phyloP scores from a whole-genome alignment of 2,329 filamentous ascomycete species.

The Plectosphaerella cucumerina region DNA sequence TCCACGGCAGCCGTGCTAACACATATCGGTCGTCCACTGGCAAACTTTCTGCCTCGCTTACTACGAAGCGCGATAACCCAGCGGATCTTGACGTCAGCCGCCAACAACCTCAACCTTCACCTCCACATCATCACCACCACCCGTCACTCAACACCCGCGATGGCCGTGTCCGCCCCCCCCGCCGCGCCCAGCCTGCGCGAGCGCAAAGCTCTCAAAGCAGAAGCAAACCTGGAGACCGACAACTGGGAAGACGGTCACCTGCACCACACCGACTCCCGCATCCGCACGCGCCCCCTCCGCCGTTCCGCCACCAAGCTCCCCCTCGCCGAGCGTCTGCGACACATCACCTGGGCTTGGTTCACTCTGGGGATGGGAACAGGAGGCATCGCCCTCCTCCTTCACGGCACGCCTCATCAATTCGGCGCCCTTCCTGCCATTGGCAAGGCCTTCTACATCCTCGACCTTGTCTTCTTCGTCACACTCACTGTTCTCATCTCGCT shows the following conservation, averaged over 20 bases:
- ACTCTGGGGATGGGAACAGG: constrained; percentile 35
- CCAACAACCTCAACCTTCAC: too few relatives aligned
- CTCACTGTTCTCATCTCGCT: constrained; percentile 41
- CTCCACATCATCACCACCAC: too few relatives aligned
- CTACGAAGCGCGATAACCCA: too few relatives aligned
- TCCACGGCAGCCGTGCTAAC: too few relatives aligned
- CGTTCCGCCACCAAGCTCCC: constrained; percentile 1
- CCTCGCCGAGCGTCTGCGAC: constrained; percentile 21
- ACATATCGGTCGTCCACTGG: too few relatives aligned
- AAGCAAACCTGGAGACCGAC: too few relatives aligned
- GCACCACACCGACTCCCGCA: not conserved
- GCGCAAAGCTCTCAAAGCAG: not conserved
- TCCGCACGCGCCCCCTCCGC: not conserved
- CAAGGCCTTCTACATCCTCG: constrained; percentile 50
- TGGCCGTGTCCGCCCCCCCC: too few relatives aligned
- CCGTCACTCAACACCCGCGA: too few relatives aligned
- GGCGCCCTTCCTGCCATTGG: constrained; percentile 48
- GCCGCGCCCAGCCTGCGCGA: too few relatives aligned
- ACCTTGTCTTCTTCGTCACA: constrained; percentile 48
- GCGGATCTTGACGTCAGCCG: too few relatives aligned
- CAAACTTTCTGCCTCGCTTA: too few relatives aligned
- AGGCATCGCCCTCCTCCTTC: constrained; percentile 49
- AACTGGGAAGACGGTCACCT: not conserved
- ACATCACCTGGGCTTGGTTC: constrained; percentile 54
- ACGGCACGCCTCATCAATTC: constrained; percentile 49